phyloP scores from a whole-genome alignment of 192 early-diverging fungal species.

The Podila epicladia region DNA sequence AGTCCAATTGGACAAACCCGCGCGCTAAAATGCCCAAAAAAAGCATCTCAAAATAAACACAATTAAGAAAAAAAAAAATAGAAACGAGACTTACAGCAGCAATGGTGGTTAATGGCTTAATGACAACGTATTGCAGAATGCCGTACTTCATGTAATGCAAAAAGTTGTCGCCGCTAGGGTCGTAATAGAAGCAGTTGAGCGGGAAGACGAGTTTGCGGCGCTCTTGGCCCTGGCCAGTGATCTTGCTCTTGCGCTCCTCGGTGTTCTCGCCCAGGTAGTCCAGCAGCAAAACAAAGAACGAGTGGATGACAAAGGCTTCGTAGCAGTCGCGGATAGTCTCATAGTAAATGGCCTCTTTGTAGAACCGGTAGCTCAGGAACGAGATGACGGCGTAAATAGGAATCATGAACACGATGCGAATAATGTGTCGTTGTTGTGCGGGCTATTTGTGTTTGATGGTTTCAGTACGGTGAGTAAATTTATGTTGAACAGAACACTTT shows the following conservation, averaged over 20 bases:
- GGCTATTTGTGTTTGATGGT: constrained; percentile 44
- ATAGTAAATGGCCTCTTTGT: constrained; percentile 73
- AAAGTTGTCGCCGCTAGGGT: constrained; percentile 66
- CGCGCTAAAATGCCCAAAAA: too few species aligned
- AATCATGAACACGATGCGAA: constrained; percentile 79
- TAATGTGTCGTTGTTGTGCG: constrained; percentile 75
- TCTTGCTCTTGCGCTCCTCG: constrained; percentile 53
- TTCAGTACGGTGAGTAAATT: neutral
- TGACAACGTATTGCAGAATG: constrained; percentile 77
- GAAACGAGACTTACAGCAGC: constrained; percentile 46
- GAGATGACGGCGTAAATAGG: constrained; percentile 78
- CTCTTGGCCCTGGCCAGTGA: constrained; percentile 31
- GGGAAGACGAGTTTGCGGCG: constrained; percentile 70
- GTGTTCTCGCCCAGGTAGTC: constrained; percentile 67
- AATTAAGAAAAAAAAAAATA: neutral
- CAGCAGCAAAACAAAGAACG: constrained; percentile 77
- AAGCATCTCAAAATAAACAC: too few species aligned
- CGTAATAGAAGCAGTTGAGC: constrained; percentile 65
- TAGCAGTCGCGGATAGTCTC: constrained; percentile 77
- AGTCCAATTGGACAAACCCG: too few species aligned
- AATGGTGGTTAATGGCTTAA: constrained; percentile 68
- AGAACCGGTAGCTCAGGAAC: constrained; percentile 75
- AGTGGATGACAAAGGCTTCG: constrained; percentile 77
- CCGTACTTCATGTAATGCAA: constrained; percentile 66
- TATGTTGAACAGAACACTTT: too few species aligned